Percentiles rank a stretch among this genome's conserved stretches.
phyloP scores from a whole-genome alignment of 208 protist genomes.

The Trichomonas gallinae region DNA sequence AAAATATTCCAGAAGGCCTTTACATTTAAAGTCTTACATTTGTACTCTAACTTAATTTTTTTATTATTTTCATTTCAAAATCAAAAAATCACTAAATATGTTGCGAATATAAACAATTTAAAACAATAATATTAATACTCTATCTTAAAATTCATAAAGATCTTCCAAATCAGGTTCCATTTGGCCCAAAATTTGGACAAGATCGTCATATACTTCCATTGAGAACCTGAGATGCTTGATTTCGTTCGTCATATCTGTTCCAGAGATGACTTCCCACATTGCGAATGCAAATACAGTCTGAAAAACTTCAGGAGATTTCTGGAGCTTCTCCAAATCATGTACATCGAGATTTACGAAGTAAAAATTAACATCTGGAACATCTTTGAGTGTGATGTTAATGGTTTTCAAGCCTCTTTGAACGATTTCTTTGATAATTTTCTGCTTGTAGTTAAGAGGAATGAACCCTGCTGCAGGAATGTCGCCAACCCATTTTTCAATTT shows the following conservation, averaged over 20 bases:
- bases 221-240: background rate
- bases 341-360: background rate
- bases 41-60: background rate
- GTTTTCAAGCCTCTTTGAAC: background rate
- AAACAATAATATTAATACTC: too few species aligned
- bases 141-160: background rate
- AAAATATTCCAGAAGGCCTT: slow-evolving; percentile 82
- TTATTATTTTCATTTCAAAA: background rate
- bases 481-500: background rate
- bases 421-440: background rate
- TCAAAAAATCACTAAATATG: too few species aligned
- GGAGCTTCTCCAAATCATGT: background rate
- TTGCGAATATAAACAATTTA: too few species aligned
- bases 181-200: background rate
- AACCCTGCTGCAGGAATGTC: background rate
- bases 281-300: background rate
- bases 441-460: background rate
- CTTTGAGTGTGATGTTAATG: background rate
- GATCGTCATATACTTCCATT: background rate
- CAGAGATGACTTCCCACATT: background rate
- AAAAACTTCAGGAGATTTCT: background rate
- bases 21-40: slow-evolving; percentile 67
- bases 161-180: background rate
- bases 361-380: background rate
- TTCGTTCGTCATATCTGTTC: background rate